Conservation (phyloP, 2,329 filamentous ascomycete genomes). For the Whalleya microplaca region DNA sequence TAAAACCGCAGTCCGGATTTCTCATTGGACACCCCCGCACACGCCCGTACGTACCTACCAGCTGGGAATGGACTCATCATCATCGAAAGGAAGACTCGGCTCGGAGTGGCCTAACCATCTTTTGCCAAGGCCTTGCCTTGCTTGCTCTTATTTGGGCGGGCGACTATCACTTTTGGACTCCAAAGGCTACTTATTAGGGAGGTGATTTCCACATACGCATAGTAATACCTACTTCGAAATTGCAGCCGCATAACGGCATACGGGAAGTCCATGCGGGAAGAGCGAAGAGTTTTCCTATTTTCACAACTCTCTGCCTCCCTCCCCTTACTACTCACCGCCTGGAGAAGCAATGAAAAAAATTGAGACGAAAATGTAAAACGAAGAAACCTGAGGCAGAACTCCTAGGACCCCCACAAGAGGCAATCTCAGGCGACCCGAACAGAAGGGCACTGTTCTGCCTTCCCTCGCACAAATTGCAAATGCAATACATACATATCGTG, state of each 20-base stretch:
- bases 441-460: neutral
- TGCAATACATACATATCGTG: slow-evolving; percentile 5
- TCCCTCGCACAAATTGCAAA: neutral
- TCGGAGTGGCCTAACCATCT: too few relatives aligned
- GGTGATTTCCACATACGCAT: too few relatives aligned
- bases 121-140: too few relatives aligned
- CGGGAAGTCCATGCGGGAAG: neutral
- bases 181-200: too few relatives aligned
- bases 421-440: slow-evolving; percentile 3
- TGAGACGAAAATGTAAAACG: slow-evolving; percentile 1
- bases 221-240: too few relatives aligned
- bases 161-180: too few relatives aligned
- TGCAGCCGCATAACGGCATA: too few relatives aligned
- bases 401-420: neutral
- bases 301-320: slow-evolving; percentile 1
- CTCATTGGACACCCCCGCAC: too few relatives aligned
- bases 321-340: slow-evolving; percentile 20
- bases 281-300: slow-evolving; percentile 5
- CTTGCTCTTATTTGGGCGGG: too few relatives aligned
- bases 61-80: neutral
- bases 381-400: neutral
- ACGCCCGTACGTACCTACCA: neutral
- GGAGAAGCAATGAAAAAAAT: slow-evolving; percentile 6
- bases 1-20: too few relatives aligned
- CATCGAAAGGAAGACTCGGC: too few relatives aligned